Conservation (phyloP, 148 eudicot genomes). For the Dianthus caryophyllus region DNA sequence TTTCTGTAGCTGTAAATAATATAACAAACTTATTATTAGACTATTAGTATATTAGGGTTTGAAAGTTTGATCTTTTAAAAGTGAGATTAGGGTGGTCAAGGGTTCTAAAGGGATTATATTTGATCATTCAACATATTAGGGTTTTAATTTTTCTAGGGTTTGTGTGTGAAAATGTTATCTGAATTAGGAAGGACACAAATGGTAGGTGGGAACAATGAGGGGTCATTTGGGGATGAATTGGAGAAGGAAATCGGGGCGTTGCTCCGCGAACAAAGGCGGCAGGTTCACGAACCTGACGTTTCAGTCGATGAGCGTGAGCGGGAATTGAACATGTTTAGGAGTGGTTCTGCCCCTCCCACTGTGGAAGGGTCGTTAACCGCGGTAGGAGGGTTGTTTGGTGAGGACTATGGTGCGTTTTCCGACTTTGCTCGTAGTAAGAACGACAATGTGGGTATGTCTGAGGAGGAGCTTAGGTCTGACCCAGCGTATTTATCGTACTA, state of each 20-base stretch:
- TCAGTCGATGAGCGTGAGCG: constrained; percentile 57
- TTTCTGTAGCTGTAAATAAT: constrained; percentile 16
- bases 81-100: background rate
- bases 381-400: constrained; percentile 66
- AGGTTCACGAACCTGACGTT: constrained; percentile 23
- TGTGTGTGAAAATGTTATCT: constrained; percentile 44
- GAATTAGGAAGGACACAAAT: constrained; percentile 64
- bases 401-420: constrained; percentile 37
- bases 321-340: constrained; percentile 74
- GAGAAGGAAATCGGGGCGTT: constrained; percentile 75
- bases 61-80: constrained; percentile 12
- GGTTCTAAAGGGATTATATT: constrained; percentile 21
- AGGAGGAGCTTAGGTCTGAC: constrained; percentile 94
- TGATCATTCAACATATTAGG: constrained; percentile 26
- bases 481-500: constrained; percentile 86
- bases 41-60: constrained; percentile 15
- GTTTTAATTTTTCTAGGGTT: constrained; percentile 36
- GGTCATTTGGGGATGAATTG: constrained; percentile 75
- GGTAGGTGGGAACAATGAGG: constrained; percentile 52
- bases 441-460: constrained; percentile 61
- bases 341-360: constrained; percentile 99
- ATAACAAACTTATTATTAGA: background rate
- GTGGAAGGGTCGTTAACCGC: constrained; percentile 93
- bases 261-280: constrained; percentile 62
- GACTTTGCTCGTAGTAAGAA: constrained; percentile 44